A percentile compares a stretch with the other conserved stretches of the same genome.
phyloP scores from a whole-genome alignment of 2,329 filamentous ascomycete genomes.

The Aureobasidium sp. region DNA sequence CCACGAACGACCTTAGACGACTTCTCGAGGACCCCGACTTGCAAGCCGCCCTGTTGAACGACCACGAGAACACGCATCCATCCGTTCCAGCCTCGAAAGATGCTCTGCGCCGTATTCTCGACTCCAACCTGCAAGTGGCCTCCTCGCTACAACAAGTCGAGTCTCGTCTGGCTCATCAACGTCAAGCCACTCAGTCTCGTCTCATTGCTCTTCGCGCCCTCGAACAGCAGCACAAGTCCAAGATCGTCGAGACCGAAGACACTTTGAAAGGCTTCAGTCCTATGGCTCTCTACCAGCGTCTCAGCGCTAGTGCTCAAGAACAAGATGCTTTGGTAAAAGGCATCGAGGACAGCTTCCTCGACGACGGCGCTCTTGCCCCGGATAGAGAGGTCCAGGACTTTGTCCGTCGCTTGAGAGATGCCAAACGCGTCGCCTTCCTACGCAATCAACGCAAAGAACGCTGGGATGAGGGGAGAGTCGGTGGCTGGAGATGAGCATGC shows the following conservation, averaged over 20 bases:
- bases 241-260: constrained; percentile 81
- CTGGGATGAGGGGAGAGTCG: constrained; percentile 94
- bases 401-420: constrained; percentile 73
- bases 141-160: constrained; percentile 56
- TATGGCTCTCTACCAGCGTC: constrained; percentile 73
- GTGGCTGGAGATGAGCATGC: constrained; percentile 75
- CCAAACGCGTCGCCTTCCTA: constrained; percentile 69
- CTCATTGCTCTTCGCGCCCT: constrained; percentile 77
- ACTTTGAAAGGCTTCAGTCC: constrained; percentile 80
- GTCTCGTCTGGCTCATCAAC: constrained; percentile 51
- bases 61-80: constrained; percentile 61
- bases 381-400: constrained; percentile 84
- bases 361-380: constrained; percentile 54
- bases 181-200: constrained; percentile 68
- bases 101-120: constrained; percentile 56
- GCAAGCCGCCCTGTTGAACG: constrained; percentile 67
- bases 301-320: constrained; percentile 70
- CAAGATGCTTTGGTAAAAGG: constrained; percentile 75
- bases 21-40: constrained; percentile 59
- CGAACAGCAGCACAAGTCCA: constrained; percentile 85
- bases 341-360: constrained; percentile 88
- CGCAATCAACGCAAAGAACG: constrained; percentile 81
- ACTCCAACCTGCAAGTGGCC: constrained; percentile 66
- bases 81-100: constrained; percentile 60
- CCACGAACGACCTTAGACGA: constrained; percentile 63